Evolutionary conservation across 2,329 filamentous ascomycete species (phyloP).

Genomic region (Neonectria hederae): DNA sequence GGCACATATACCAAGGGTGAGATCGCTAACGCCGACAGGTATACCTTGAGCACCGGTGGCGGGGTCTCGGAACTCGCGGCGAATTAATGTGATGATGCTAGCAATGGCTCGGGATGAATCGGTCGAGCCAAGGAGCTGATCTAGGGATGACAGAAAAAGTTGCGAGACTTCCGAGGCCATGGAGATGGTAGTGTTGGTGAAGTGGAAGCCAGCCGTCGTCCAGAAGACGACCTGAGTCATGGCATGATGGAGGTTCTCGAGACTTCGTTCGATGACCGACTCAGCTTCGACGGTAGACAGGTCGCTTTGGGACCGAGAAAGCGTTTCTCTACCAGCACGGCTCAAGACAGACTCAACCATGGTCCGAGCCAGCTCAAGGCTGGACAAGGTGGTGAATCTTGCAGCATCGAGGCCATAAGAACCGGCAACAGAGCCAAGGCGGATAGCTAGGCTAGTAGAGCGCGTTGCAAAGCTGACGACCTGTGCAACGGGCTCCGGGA

Average conservation of each 20-base stretch:
- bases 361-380: slow-evolving; percentile 64
- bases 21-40: slow-evolving; percentile 67
- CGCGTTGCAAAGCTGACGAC: slow-evolving; percentile 69
- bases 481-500: slow-evolving; percentile 66
- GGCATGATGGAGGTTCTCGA: slow-evolving; percentile 65
- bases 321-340: slow-evolving; percentile 61
- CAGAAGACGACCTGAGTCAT: slow-evolving; percentile 69
- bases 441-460: slow-evolving; percentile 66
- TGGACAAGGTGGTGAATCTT: slow-evolving; percentile 65
- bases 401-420: slow-evolving; percentile 63
- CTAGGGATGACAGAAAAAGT: slow-evolving; percentile 66
- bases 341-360: slow-evolving; percentile 64
- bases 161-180: slow-evolving; percentile 66
- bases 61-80: slow-evolving; percentile 71
- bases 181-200: slow-evolving; percentile 65
- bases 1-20: slow-evolving; percentile 68
- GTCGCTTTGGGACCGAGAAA: slow-evolving; percentile 56
- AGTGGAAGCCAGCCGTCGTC: slow-evolving; percentile 67
- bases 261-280: slow-evolving; percentile 63
- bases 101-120: slow-evolving; percentile 74
- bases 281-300: slow-evolving; percentile 63
- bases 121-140: slow-evolving; percentile 74
- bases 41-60: slow-evolving; percentile 68
- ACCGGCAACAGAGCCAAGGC: slow-evolving; percentile 61
- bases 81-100: slow-evolving; percentile 71